phyloP scores from a whole-genome alignment of 2,329 filamentous ascomycete genomes.

The Diaporthe eres region DNA sequence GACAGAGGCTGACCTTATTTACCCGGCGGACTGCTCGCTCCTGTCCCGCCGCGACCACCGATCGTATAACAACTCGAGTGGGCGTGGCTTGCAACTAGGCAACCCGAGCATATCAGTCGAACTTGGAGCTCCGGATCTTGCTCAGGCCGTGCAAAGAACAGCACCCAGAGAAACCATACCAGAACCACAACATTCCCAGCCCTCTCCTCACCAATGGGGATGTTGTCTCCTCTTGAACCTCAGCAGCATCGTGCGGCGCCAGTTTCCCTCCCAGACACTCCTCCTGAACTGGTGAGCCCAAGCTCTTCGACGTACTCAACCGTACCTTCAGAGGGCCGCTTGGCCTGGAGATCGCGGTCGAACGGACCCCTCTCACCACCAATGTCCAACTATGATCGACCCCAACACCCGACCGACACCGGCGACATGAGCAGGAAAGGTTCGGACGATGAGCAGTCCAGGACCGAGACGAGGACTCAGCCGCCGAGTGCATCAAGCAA shows the following conservation, averaged over 20 bases:
- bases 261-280: constrained; percentile 65
- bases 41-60: constrained; percentile 10
- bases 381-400: constrained; percentile 71
- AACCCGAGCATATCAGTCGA: neutral
- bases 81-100: constrained; percentile 34
- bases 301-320: constrained; percentile 63
- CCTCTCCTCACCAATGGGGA: constrained; percentile 64
- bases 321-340: constrained; percentile 57
- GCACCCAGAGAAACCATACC: constrained; percentile 39
- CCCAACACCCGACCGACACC: constrained; percentile 51
- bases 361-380: constrained; percentile 62
- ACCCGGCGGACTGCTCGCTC: constrained; percentile 39
- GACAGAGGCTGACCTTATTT: constrained; percentile 39
- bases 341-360: constrained; percentile 59
- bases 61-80: constrained; percentile 17
- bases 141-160: constrained; percentile 3
- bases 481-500: constrained; percentile 8
- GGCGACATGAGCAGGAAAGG: constrained; percentile 60
- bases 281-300: constrained; percentile 68
- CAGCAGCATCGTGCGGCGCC: constrained; percentile 56
- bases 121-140: neutral
- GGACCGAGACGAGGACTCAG: constrained; percentile 50
- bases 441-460: constrained; percentile 54
- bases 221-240: constrained; percentile 65
- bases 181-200: neutral